These are phyloP conservation scores for Eucalyptus microcorys DNA, from an alignment of 345 rosid genomes.

Conservation along the genomic window DNA sequence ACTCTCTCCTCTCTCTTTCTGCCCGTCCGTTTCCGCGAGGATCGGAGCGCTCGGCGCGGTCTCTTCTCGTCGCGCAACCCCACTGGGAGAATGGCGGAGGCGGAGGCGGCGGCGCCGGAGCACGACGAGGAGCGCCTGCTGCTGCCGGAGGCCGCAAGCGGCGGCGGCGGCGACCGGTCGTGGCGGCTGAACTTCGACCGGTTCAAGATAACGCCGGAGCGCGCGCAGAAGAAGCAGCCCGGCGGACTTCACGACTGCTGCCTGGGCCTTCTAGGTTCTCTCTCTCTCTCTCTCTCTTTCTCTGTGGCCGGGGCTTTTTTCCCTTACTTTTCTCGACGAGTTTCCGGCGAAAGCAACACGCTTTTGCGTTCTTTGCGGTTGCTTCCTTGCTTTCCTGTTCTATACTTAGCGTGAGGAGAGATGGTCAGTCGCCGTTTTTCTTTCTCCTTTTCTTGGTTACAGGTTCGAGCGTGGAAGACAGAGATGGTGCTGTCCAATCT, in stretches of 20 bases:
- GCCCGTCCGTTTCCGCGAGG: not conserved
- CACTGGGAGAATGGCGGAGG: conserved; percentile 28
- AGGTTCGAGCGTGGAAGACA: not conserved
- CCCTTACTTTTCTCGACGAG: not conserved
- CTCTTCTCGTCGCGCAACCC: not conserved
- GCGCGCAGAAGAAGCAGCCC: conserved; percentile 34
- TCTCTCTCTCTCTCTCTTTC: not conserved
- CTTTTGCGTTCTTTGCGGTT: not conserved
- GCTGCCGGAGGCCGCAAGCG: conserved; percentile 4
- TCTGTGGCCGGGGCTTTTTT: not conserved
- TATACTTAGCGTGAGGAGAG: not conserved
- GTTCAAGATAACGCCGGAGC: conserved; percentile 42
- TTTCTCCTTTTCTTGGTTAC: not conserved
- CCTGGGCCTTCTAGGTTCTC: conserved; percentile 65
- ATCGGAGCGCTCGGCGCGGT: not conserved
- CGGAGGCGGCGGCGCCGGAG: conserved; percentile 7
- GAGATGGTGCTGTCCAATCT: not conserved
- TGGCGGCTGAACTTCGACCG: conserved; percentile 95
- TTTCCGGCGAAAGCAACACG: not conserved
- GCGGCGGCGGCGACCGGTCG: conserved; percentile 39
- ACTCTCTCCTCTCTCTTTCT: not conserved
- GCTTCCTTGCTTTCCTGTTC: not conserved
- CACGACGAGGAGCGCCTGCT: conserved; percentile 53
- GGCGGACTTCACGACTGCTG: conserved; percentile 45
- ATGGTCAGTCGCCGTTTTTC: not conserved